phyloP scores from a whole-genome alignment of 2,329 filamentous ascomycete genomes.

The Talaromyces sp. region DNA sequence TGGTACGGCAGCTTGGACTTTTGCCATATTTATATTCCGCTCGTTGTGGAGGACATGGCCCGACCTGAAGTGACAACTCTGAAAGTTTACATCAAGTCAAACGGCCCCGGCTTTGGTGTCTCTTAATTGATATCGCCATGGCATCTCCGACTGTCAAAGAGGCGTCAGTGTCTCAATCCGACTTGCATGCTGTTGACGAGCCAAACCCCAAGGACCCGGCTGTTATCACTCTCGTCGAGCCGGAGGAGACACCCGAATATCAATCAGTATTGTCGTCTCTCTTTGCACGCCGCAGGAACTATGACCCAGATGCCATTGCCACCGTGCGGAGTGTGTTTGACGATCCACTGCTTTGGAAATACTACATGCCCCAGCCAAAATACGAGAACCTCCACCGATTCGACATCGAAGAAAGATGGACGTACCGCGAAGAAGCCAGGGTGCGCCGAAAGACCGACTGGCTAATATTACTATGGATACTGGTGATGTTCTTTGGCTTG shows the following conservation, averaged over 20 bases:
- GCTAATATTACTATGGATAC: conserved; percentile 32
- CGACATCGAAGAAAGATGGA: conserved; percentile 25
- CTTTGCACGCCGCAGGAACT: background rate
- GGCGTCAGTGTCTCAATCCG: background rate
- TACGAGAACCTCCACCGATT: conserved; percentile 36
- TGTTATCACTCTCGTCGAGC: conserved; percentile 3
- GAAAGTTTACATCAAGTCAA: background rate
- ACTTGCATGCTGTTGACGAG: background rate
- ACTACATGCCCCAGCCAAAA: conserved; percentile 22
- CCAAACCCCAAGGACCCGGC: background rate
- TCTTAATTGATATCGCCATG: background rate
- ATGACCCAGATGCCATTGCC: conserved; percentile 17
- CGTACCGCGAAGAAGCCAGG: conserved; percentile 19
- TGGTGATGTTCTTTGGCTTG: conserved; percentile 39
- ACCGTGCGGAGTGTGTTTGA: conserved; percentile 35
- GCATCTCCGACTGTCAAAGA: background rate
- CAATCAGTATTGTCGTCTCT: conserved; percentile 4
- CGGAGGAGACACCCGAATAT: conserved; percentile 1
- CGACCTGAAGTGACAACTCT: background rate
- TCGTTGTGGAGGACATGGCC: background rate
- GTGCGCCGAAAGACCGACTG: conserved; percentile 25
- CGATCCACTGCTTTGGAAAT: conserved; percentile 32
- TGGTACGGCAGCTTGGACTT: background rate
- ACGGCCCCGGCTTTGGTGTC: background rate
- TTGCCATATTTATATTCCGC: background rate